phyloP scores from a whole-genome alignment of 495 filamentous ascomycete species.

The Tuber borchii region DNA sequence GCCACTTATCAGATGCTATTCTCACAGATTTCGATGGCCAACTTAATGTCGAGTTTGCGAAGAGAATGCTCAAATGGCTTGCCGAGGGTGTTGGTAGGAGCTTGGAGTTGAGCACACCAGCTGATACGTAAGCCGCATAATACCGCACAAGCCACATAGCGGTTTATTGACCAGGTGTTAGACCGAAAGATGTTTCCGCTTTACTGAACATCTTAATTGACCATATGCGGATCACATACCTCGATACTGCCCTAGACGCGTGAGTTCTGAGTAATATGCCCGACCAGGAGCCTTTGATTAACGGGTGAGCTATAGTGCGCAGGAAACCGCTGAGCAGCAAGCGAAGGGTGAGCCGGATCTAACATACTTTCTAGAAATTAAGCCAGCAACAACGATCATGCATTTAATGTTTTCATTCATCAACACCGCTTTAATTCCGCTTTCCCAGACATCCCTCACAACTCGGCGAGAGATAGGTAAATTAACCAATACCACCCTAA shows the following conservation, averaged over 20 bases:
- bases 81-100: conserved; percentile 92
- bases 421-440: conserved; percentile 79
- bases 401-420: conserved; percentile 89
- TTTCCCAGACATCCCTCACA: conserved; percentile 80
- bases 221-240: conserved; percentile 86
- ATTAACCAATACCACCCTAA: conserved; percentile 62
- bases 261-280: conserved; percentile 35
- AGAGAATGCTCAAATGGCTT: conserved; percentile 96
- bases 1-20: conserved; percentile 59
- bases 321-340: conserved; percentile 72
- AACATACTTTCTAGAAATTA: conserved; percentile 68
- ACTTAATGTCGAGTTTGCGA: conserved; percentile 74
- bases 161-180: conserved; percentile 3
- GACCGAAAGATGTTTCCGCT: conserved; percentile 83
- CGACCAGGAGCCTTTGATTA: neutral
- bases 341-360: conserved; percentile 82
- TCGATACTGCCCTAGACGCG: conserved; percentile 89
- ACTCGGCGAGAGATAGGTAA: conserved; percentile 87
- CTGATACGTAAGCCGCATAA: conserved; percentile 54
- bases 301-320: conserved; percentile 45
- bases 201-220: conserved; percentile 76
- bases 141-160: neutral
- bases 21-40: conserved; percentile 81
- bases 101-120: conserved; percentile 75
- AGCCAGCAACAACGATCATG: conserved; percentile 77